Base-by-base conservation (phyloP, 1,284 basidiomycete species). In the Naganishia liquefaciens region DNA sequence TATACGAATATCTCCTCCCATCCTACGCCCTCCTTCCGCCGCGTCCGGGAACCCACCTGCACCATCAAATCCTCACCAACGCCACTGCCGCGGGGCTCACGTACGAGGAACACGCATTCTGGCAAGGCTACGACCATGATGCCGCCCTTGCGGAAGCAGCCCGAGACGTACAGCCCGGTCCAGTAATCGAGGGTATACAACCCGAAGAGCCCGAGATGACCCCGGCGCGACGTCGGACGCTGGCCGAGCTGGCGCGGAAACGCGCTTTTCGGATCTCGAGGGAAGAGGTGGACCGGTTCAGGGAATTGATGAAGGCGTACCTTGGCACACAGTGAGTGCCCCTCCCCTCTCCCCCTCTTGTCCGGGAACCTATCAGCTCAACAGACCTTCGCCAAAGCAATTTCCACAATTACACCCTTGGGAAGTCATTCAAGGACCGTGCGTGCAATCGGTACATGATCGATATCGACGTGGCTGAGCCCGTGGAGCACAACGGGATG, bases 351-450 rank as follows among this genome's bases (percentile, higher is more conserved):
- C 53, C 21, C 9, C 4, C 30, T 39, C 17, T 23, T 19, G 10
- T 33, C 37, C 2, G 27, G 49, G 21, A 13, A 5, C 30, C 7
- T 13, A 25, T 11, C 19, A 21, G 37, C 19, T n/a, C 11, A 33
- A 2, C 49, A 21, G 19, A 17, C 28, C 23, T 19, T 33, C 39
- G 28, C 53, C 87, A 86, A 5, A 91, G 91, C 78, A 98, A 99
- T 77, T 99, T 96, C 77, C 93, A 97, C 80, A 99, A 99, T 77
- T 99, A 94, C 73, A 99, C 96, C 0, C 86, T 98, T 61, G 89
- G 88, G 10, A 87, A 90, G 64, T 89, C 91, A 52, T 93, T 89
- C 77, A 81, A 85, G 9, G 94, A 97, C 76, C 83, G 86, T 17
- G 89, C 88, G 66, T 89, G 88, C 72, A 85, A 88, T 72, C 83